Base-by-base conservation (phyloP, 176 grass and related monocot genomes). In the Aegilops umbellulata region DNA sequence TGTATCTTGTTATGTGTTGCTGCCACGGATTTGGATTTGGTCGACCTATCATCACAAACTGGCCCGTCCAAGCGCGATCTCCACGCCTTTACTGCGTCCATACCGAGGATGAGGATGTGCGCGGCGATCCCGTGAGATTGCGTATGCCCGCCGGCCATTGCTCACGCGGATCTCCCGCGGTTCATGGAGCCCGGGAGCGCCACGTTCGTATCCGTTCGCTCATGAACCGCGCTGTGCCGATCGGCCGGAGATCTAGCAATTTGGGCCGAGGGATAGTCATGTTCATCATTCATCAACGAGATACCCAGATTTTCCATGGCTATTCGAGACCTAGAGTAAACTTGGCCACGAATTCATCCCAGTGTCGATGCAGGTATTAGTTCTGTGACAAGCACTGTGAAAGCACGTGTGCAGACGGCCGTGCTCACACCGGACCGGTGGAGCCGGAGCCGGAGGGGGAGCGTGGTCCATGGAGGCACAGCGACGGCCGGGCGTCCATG, bases 391-490 rank as follows among this genome's bases (percentile, higher is more conserved):
- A 10, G 23, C 63, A 60, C 11, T 14, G 63, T 78, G 78, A 72
- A 71, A 41, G 67, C 67, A 70, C n/a, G 78, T 53, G 47, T 79
- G 49, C 39, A 27, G 26, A 77, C 14, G 46, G 26, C 3, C 49
- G 23, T 27, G 67, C 32, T 7, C 12, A 24, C 6, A 53, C 4
- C 5, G 5, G 69, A 79, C 49, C 26, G 66, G 38, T 9, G 77
- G 80, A 23, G 8, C 66, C 32, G 10, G 3, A 38, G 6, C 1
- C 22, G n/a, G n/a, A n/a, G 38, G 69, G 69, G n/a, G 41, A 27
- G 71, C n/a, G 70, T 10, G 83, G 60, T 76, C 84, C 88, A 65
- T 10, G 81, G 34, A 78, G 78, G 72, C 55, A 39, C 84, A 64
- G 87, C 39, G 46, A 27, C 66, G 78, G 14, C 47, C 47, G 47